phyloP scores from a whole-genome alignment of 139 green algal species.

The Coelastrella sp. region DNA sequence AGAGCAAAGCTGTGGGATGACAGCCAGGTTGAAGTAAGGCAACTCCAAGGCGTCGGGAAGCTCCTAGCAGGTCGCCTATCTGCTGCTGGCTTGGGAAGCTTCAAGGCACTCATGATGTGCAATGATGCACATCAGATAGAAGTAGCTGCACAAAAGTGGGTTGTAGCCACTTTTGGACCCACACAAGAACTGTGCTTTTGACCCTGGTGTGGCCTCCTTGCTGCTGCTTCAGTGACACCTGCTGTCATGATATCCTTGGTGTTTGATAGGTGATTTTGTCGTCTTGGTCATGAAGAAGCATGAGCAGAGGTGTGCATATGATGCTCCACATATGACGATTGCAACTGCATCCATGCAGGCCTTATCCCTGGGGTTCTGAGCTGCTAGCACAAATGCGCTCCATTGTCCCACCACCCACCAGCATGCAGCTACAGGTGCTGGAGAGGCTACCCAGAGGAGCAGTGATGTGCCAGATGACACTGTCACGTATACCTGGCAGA shows the following conservation, averaged over 20 bases:
- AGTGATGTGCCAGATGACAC: constrained; percentile 2
- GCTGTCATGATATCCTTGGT: background rate
- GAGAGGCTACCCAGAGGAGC: background rate
- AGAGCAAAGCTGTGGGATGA: constrained; percentile 67
- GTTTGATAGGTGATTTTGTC: too few relatives aligned
- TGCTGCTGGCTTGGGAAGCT: constrained; percentile 59
- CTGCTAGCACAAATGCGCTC: constrained; percentile 50
- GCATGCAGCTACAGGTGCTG: constrained; percentile 47
- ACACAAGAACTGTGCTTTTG: too few relatives aligned
- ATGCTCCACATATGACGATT: too few relatives aligned
- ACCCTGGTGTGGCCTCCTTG: background rate
- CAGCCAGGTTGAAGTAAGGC: constrained; percentile 50
- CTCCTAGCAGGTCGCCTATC: constrained; percentile 65
- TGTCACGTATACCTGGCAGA: background rate
- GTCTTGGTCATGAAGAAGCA: too few relatives aligned
- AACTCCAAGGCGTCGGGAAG: constrained; percentile 69
- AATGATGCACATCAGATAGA: constrained; percentile 65
- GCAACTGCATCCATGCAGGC: constrained; percentile 14
- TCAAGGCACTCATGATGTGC: constrained; percentile 52
- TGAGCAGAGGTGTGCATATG: too few relatives aligned
- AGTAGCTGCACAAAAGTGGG: constrained; percentile 56
- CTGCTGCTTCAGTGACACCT: too few relatives aligned
- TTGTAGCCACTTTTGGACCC: too few relatives aligned
- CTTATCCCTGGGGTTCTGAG: constrained; percentile 68
- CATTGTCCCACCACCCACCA: constrained; percentile 52